Evolutionary conservation across 2,329 filamentous ascomycete genomes (phyloP), one percentile per base, ranked within the genome.

Genomic region (Alternaria consortialis): DNA sequence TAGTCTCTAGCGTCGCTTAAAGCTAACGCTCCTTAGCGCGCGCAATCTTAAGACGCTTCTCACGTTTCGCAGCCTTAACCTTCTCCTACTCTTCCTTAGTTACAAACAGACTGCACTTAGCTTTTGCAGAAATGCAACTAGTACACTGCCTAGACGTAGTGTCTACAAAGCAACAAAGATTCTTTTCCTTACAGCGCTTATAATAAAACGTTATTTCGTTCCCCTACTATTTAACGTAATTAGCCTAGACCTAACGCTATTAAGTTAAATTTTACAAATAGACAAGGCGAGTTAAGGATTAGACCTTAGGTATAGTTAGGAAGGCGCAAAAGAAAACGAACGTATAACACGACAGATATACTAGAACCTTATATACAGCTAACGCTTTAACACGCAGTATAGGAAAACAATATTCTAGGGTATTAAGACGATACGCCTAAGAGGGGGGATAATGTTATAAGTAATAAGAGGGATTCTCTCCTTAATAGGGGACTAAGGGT

Each of bases 371-470:
- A 40, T 53, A 53, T 42, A 6, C 17, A 37, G 23, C 20, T 20
- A 20, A 20, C 20, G 20, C 20, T n/a, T n/a, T n/a, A n/a, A n/a
- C 20, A 20, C 20, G 2, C 20, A 20, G 20, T 2, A 20, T 2
- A 20, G 20, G 20, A 20, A 20, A 20, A 20, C 20, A 2, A 20
- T 20, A 20, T 2, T 20, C 20, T 20, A 20, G 2, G 15, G 39
- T 53, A 53, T 53, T 23, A 27, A 8, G 51, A 53, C 17, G 29
- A 53, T 53, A 53, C 13, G 12, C 20, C 42, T 36, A 54, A 54
- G 39, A 43, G 32, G 25, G 32, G 51, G 17, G 37, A 17, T 43
- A 53, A 43, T 55, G 31, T 55, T 55, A 55, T 9, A 55, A 55
- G 32, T 20, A 47, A 48, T 5, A 29, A 11, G 11, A 47, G 31